Evolutionary conservation across 345 rosid genomes (phyloP).

Genomic region (Geranium rotundifolium): DNA sequence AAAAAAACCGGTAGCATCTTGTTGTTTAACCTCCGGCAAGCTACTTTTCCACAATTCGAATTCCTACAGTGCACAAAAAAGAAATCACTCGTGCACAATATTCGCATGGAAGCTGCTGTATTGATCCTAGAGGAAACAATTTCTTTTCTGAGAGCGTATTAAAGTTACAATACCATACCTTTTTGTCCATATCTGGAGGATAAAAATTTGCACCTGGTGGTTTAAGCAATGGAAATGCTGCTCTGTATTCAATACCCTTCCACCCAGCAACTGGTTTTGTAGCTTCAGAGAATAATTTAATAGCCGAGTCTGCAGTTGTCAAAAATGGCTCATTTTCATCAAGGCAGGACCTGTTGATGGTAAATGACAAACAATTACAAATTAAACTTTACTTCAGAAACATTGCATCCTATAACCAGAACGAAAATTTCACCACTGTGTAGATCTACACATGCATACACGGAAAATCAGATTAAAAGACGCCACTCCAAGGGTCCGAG

Average conservation of each 20-base stretch:
- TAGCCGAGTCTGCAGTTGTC: slow-evolving; percentile 74
- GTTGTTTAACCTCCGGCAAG: slow-evolving; percentile 42
- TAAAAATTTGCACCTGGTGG: slow-evolving; percentile 94
- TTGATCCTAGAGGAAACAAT: background rate
- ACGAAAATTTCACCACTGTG: background rate
- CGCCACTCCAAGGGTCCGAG: background rate
- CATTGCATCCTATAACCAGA: background rate
- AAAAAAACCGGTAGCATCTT: slow-evolving; percentile 63
- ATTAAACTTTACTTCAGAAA: background rate
- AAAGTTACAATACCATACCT: slow-evolving; percentile 28
- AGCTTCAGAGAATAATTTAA: slow-evolving; percentile 61
- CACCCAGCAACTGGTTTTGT: slow-evolving; percentile 57
- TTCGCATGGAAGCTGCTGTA: background rate
- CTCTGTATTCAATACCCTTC: slow-evolving; percentile 85
- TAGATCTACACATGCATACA: background rate
- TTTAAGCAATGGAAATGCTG: slow-evolving; percentile 64
- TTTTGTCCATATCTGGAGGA: slow-evolving; percentile 93
- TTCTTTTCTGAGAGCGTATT: background rate
- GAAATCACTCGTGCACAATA: slow-evolving; percentile 1
- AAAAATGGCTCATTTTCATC: slow-evolving; percentile 83
- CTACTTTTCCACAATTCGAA: slow-evolving; percentile 54
- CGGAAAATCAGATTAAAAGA: background rate
- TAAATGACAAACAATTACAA: slow-evolving; percentile 12
- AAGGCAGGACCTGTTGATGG: slow-evolving; percentile 64
- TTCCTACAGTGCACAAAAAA: slow-evolving; percentile 41